A percentile compares a stretch with the other conserved stretches of the same genome.
phyloP scores from a whole-genome alignment of 768 basidiomycete species.

The Galerina sulciceps region DNA sequence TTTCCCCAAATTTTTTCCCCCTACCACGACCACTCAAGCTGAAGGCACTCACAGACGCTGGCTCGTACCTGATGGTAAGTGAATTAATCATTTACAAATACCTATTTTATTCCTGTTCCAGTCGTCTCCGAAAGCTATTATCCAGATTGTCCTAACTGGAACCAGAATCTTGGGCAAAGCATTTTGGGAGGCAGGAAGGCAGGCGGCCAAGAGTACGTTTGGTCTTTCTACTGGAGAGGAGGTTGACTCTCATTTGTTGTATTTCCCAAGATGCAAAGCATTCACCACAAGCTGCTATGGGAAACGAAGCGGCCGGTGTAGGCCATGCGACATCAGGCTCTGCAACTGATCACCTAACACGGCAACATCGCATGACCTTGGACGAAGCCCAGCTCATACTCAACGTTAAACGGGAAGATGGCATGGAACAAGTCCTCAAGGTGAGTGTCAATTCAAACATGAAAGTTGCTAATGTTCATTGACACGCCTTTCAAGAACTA shows the following conservation, averaged over 20 bases:
- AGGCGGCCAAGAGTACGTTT: slow-evolving; percentile 88
- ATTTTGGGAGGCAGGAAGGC: slow-evolving; percentile 84
- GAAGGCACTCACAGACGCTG: background rate
- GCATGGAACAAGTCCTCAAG: slow-evolving; percentile 71
- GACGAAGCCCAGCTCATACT: slow-evolving; percentile 95
- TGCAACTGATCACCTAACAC: slow-evolving; percentile 78
- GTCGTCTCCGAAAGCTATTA: slow-evolving; percentile 80
- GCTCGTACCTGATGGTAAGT: too few species aligned
- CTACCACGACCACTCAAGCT: too few species aligned
- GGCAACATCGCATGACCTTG: slow-evolving; percentile 88
- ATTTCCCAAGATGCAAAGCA: slow-evolving; percentile 75
- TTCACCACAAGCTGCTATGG: slow-evolving; percentile 71
- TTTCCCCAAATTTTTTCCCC: too few species aligned
- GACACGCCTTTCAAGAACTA: slow-evolving; percentile 64
- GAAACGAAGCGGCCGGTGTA: slow-evolving; percentile 72
- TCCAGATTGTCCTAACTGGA: slow-evolving; percentile 81
- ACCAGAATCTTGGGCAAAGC: slow-evolving; percentile 90
- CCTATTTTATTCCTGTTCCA: slow-evolving; percentile 30
- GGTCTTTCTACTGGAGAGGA: background rate
- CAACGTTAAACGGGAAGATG: slow-evolving; percentile 79
- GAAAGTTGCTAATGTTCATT: background rate
- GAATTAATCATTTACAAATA: too few species aligned
- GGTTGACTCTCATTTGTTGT: slow-evolving; percentile 1
- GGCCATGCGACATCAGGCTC: slow-evolving; percentile 78
- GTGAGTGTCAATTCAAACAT: slow-evolving; percentile 39